These are phyloP conservation scores for Colletotrichum lindemuthianum DNA, from an alignment of 2,329 filamentous ascomycete genomes.

Conservation along the genomic window DNA sequence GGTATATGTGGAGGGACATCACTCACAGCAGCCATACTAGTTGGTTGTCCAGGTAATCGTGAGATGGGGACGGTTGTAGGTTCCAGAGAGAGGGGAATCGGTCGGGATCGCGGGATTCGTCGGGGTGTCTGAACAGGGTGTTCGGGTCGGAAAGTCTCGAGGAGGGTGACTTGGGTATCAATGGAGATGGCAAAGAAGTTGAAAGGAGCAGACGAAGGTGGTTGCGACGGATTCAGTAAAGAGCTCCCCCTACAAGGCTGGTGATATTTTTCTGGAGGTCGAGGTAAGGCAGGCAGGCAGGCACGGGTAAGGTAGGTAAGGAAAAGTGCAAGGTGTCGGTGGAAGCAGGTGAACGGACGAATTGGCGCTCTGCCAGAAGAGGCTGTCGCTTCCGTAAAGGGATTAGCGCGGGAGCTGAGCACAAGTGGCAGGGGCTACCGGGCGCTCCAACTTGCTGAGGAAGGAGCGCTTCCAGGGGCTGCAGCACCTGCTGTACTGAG, in stretches of 20 bases:
- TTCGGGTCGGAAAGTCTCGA: slow-evolving; percentile 28
- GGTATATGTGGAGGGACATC: neutral
- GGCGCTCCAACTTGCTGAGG: neutral
- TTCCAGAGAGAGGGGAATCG: slow-evolving; percentile 20
- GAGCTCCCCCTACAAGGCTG: slow-evolving; percentile 37
- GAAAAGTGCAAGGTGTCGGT: slow-evolving; percentile 36
- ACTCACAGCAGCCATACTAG: slow-evolving; percentile 38
- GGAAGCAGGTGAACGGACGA: slow-evolving; percentile 36
- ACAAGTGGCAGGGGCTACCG: slow-evolving; percentile 27
- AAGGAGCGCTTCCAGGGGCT: too few species aligned
- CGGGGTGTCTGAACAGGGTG: slow-evolving; percentile 15
- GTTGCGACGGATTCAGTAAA: slow-evolving; percentile 37
- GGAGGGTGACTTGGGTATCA: slow-evolving; percentile 35
- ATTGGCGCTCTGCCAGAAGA: slow-evolving; percentile 37
- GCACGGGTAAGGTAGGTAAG: slow-evolving; percentile 3
- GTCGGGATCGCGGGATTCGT: slow-evolving; percentile 32
- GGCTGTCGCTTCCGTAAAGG: slow-evolving; percentile 26
- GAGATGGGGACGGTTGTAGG: slow-evolving; percentile 25
- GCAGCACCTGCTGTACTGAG: too few species aligned
- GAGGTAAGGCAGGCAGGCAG: too few species aligned
- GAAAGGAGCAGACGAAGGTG: slow-evolving; percentile 32
- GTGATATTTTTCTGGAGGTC: slow-evolving; percentile 38
- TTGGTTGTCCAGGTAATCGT: slow-evolving; percentile 33
- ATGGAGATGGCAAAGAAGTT: slow-evolving; percentile 35
- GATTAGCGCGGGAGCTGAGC: slow-evolving; percentile 18